A percentile compares a stretch with the other conserved stretches of the same genome.
phyloP scores from a whole-genome alignment of 495 filamentous ascomycete genomes.

The Penicillium samsonianum region DNA sequence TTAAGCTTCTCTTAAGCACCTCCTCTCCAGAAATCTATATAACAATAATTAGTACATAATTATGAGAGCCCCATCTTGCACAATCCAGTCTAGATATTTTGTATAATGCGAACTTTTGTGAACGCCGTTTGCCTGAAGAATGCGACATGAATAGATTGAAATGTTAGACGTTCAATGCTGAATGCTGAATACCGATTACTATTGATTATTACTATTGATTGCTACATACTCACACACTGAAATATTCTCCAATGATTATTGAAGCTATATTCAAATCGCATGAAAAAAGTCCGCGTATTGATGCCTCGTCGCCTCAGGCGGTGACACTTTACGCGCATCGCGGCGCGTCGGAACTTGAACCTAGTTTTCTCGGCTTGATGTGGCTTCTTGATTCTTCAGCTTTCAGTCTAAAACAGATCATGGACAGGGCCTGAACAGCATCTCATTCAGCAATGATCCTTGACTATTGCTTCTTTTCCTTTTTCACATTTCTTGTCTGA shows the following conservation, averaged over 20 bases:
- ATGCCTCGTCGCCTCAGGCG: slow-evolving; percentile 33
- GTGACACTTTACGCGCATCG: slow-evolving; percentile 47
- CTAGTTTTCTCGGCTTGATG: slow-evolving; percentile 26
- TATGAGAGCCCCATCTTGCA: background rate
- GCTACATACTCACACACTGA: background rate
- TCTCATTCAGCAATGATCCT: slow-evolving; percentile 35
- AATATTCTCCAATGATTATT: background rate
- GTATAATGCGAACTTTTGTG: background rate
- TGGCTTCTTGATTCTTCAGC: slow-evolving; percentile 11
- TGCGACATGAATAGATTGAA: background rate
- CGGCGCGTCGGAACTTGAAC: slow-evolving; percentile 32
- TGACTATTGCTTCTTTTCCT: slow-evolving; percentile 14
- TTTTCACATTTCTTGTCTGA: slow-evolving; percentile 17
- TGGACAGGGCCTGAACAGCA: slow-evolving; percentile 20
- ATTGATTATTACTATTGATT: background rate
- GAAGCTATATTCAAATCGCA: background rate
- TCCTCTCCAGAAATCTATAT: background rate
- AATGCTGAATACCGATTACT: background rate
- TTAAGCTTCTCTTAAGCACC: background rate
- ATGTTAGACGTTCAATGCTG: background rate
- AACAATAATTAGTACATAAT: background rate
- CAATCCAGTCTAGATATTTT: background rate
- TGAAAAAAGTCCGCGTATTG: slow-evolving; percentile 5
- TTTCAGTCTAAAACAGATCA: slow-evolving; percentile 14
- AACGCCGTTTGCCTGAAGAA: background rate